Evolutionary conservation across 163 green algal species (phyloP).

Genomic region (Scenedesmus sp.): DNA sequence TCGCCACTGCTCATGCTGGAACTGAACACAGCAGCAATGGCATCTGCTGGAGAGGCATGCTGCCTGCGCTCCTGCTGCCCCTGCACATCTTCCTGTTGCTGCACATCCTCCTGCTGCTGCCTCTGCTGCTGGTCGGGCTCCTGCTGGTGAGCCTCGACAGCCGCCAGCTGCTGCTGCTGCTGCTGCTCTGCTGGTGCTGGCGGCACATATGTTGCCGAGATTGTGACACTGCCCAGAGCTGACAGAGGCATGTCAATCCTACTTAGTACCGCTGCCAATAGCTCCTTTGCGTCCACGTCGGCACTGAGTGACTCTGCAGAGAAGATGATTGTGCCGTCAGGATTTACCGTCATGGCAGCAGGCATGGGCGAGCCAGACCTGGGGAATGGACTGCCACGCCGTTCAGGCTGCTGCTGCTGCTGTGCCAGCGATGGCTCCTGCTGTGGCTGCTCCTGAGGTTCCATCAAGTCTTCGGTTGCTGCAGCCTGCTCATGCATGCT

Average conservation of each 20-base stretch:
- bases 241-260: conserved; percentile 28
- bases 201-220: conserved; percentile 25
- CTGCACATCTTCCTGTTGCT: conserved; percentile 10
- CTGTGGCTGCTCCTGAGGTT: not conserved
- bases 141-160: not conserved
- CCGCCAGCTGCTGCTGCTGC: conserved; percentile 18
- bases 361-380: not conserved
- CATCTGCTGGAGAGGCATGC: conserved; percentile 20
- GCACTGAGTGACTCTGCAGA: conserved; percentile 27
- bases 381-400: not conserved
- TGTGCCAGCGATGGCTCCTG: conserved; percentile 1
- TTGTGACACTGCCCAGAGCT: conserved; percentile 14
- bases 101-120: not conserved
- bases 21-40: conserved; percentile 36
- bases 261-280: conserved; percentile 37
- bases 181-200: not conserved
- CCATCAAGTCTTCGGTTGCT: not conserved
- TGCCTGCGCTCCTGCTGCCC: conserved; percentile 3
- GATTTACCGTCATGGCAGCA: not conserved
- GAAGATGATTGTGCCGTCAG: conserved; percentile 42
- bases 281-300: conserved; percentile 44
- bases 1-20: conserved; percentile 8
- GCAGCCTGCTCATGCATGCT: not conserved
- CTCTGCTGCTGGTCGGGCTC: not conserved
- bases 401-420: conserved; percentile 31